phyloP scores from a whole-genome alignment of 2,329 filamentous ascomycete species.

The Ceratocystiopsis minuta region DNA sequence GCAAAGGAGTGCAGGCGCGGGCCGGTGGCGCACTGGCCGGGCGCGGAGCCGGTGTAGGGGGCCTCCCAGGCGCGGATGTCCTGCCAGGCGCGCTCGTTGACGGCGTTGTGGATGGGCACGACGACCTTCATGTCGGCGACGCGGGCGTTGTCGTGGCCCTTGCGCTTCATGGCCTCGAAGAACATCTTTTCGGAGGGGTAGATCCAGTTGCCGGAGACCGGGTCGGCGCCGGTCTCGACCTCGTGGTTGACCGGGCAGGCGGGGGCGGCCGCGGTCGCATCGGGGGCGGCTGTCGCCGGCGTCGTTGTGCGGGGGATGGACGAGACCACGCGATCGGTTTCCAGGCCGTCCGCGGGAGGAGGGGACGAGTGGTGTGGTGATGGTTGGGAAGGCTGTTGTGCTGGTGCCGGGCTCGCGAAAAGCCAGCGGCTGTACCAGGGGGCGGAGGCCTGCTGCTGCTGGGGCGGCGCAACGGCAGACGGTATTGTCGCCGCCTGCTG shows the following conservation, averaged over 20 bases:
- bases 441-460: not conserved
- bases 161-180: conserved; percentile 90
- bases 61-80: conserved; percentile 84
- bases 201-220: conserved; percentile 72
- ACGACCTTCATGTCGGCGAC: conserved; percentile 73
- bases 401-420: conserved; percentile 22
- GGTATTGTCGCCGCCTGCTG: not conserved
- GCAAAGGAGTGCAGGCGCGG: conserved; percentile 72
- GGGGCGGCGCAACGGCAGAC: not conserved
- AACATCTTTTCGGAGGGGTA: conserved; percentile 97
- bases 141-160: conserved; percentile 55
- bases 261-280: conserved; percentile 20
- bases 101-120: conserved; percentile 94
- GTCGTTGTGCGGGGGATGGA: conserved; percentile 45
- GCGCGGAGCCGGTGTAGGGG: conserved; percentile 34
- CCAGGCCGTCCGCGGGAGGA: conserved; percentile 25
- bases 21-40: conserved; percentile 45
- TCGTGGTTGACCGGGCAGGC: conserved; percentile 46
- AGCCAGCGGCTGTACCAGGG: conserved; percentile 16
- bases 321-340: conserved; percentile 54
- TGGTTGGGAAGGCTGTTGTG: too few relatives aligned
- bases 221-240: conserved; percentile 54
- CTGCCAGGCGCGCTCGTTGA: conserved; percentile 90
- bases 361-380: conserved; percentile 1
- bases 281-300: not conserved